Conservation (phyloP, 2,329 filamentous ascomycete genomes). For the Podosphaera aphanis region DNA sequence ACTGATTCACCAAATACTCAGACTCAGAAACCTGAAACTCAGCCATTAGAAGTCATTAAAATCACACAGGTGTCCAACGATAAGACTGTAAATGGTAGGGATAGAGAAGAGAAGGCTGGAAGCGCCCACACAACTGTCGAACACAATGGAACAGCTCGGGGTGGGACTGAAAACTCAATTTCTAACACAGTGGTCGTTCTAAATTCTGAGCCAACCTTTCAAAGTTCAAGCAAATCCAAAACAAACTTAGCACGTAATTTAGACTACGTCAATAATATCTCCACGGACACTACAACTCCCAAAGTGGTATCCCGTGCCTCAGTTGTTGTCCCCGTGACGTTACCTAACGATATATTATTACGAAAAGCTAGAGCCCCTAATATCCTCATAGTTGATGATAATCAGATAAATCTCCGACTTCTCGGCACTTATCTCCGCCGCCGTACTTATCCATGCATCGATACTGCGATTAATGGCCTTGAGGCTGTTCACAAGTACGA, state of each 20-base stretch:
- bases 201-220: too few relatives aligned
- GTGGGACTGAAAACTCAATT: too few relatives aligned
- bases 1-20: constrained; percentile 4
- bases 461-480: constrained; percentile 23
- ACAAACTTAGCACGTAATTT: too few relatives aligned
- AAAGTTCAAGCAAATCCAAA: too few relatives aligned
- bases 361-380: constrained; percentile 2
- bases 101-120: constrained; percentile 13
- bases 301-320: too few relatives aligned
- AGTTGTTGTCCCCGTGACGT: too few relatives aligned
- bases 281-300: too few relatives aligned
- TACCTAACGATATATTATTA: too few relatives aligned
- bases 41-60: constrained; percentile 5
- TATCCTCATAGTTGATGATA: constrained; percentile 21
- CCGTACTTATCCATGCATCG: constrained; percentile 18
- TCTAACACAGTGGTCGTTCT: too few relatives aligned
- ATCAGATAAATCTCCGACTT: constrained; percentile 20
- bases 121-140: constrained; percentile 13
- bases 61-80: constrained; percentile 13
- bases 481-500: constrained; percentile 24
- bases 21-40: constrained; percentile 6
- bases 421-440: constrained; percentile 17
- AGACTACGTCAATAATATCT: too few relatives aligned
- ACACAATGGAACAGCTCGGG: too few relatives aligned
- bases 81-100: constrained; percentile 8